These are phyloP conservation scores for Gautieria morchelliformis DNA, from an alignment of 768 basidiomycete species.

Conservation along the genomic window DNA sequence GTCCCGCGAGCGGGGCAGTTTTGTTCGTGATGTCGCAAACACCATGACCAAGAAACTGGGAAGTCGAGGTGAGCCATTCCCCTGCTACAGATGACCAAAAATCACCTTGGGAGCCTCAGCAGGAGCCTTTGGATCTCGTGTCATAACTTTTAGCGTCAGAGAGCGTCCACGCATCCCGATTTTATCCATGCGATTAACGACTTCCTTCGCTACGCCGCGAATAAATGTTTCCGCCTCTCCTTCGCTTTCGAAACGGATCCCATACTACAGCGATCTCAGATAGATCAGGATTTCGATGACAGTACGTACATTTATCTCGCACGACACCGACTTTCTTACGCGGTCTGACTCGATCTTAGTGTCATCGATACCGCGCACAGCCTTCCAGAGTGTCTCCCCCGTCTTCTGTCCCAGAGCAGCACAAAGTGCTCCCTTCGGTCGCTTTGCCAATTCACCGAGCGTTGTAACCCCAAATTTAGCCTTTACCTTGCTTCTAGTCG, in stretches of 20 bases:
- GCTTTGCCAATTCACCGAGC: slow-evolving; percentile 57
- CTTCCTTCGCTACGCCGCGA: slow-evolving; percentile 66
- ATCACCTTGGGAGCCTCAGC: slow-evolving; percentile 83
- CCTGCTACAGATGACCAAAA: not conserved
- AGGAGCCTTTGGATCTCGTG: slow-evolving; percentile 76
- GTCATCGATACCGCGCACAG: slow-evolving; percentile 75
- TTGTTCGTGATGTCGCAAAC: slow-evolving; percentile 75
- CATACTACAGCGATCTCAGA: slow-evolving; percentile 51
- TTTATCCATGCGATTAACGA: slow-evolving; percentile 58
- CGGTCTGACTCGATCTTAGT: slow-evolving; percentile 74
- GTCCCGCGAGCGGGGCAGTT: slow-evolving; percentile 48
- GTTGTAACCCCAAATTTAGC: slow-evolving; percentile 68
- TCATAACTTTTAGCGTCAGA: slow-evolving; percentile 83
- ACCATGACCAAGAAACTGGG: slow-evolving; percentile 87
- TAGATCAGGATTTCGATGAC: not conserved
- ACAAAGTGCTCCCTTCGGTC: slow-evolving; percentile 56
- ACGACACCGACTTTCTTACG: slow-evolving; percentile 83
- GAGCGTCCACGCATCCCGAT: slow-evolving; percentile 62
- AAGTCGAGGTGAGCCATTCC: not conserved
- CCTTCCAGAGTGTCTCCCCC: slow-evolving; percentile 81
- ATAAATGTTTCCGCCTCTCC: slow-evolving; percentile 78
- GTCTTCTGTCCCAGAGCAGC: slow-evolving; percentile 69
- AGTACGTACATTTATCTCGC: slow-evolving; percentile 81
- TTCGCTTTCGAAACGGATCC: slow-evolving; percentile 81
- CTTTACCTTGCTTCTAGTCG: slow-evolving; percentile 64